These are phyloP conservation scores for Salvia splendens DNA, from an alignment of 257 asterid genomes.

Conservation along the genomic window DNA sequence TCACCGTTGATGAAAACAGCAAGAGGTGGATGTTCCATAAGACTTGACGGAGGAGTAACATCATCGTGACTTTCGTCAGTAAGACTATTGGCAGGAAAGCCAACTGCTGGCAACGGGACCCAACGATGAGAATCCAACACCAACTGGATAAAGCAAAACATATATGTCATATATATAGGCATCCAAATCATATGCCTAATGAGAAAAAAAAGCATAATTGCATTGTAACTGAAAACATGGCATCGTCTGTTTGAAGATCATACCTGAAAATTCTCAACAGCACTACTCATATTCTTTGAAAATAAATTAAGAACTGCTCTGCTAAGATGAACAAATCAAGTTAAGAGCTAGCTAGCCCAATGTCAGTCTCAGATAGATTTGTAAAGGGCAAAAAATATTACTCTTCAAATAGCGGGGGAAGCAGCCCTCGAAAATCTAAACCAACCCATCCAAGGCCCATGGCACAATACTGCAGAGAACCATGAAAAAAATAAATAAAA, in stretches of 20 bases:
- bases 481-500: background rate
- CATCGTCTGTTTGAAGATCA: conserved; percentile 10
- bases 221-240: conserved; percentile 12
- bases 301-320: conserved; percentile 93
- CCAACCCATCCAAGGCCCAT: conserved; percentile 99
- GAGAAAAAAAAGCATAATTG: background rate
- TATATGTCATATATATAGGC: conserved; percentile 17
- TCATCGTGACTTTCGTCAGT: conserved; percentile 83
- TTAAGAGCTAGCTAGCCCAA: conserved; percentile 31
- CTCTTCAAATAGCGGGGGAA: conserved; percentile 99
- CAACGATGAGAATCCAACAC: conserved; percentile 89
- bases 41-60: conserved; percentile 80
- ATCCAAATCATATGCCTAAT: conserved; percentile 26
- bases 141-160: conserved; percentile 56
- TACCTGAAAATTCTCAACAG: conserved; percentile 97
- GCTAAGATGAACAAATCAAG: conserved; percentile 35
- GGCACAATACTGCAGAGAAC: conserved; percentile 79
- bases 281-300: conserved; percentile 81
- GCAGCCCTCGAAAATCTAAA: conserved; percentile 91
- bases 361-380: conserved; percentile 18
- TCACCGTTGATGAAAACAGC: conserved; percentile 87
- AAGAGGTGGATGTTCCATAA: conserved; percentile 98
- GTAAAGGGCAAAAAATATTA: conserved; percentile 34
- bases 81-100: conserved; percentile 73
- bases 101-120: conserved; percentile 87